Evolutionary conservation across 805 yeast species (phyloP), one percentile per base, ranked within the genome.

Genomic region (Yarrowia sp.): DNA sequence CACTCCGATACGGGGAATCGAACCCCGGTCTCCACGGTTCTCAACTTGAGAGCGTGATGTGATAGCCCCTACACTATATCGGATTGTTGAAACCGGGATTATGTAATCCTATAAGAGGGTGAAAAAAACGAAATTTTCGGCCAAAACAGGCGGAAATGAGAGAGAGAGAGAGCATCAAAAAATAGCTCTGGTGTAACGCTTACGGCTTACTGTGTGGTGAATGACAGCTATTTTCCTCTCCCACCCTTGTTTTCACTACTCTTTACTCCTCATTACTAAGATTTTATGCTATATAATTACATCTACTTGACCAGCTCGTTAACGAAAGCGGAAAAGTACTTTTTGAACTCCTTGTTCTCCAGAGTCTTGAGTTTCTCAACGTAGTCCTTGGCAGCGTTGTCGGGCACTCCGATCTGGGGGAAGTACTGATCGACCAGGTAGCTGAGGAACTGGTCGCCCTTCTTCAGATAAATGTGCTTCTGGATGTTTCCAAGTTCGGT

Each of bases 401-500:
- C 78, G 34, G 93, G 89, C 70, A 91, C 82, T 60, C 88, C 86
- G 39, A 84, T 79, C 44, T 79, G 79, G 17, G 85, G 84, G 71
- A 85, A 78, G 70, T 84, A 84, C 13, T 77, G 75, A 42, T 81
- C 82, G 17, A 77, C 84, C 72, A 92, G 78, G 74, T 86, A 90
- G 67, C 78, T 79, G 24, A 85, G 77, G 72, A 88, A 79, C 30
- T 77, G 80, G 38, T 76, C 79, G 13, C 85, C 80, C 70, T 83
- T 84, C 36, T 79, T 82, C 7, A 79, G 80, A 70, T 81, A 88
- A 70, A 90, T 80, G 1, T 89, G 82, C 71, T 86, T 89, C 75
- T 93, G 84, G 24, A 92, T 79, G 52, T 85, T 80, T 0, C 95
- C 86, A 14, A 91, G 80, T 74, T 94, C 99, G 71, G 86, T 85